These are phyloP conservation scores for Phaeosphaeria sp. DNA, from an alignment of 2,329 filamentous ascomycete genomes.

Conservation along the genomic window DNA sequence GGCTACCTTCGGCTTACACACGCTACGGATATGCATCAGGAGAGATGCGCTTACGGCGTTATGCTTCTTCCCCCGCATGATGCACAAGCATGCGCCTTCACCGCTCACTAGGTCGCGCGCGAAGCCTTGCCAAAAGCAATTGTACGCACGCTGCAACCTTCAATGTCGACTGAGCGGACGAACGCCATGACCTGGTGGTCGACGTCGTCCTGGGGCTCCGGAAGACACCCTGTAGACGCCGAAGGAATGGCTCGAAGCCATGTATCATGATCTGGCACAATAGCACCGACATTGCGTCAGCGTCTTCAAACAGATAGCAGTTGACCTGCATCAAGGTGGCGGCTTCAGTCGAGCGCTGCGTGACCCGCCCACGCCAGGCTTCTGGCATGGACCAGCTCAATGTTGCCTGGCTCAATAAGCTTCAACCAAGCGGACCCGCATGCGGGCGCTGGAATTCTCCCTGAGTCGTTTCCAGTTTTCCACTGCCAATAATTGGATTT, in stretches of 20 bases:
- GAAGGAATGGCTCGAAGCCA: background rate
- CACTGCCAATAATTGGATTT: conserved; percentile 17
- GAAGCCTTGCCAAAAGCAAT: conserved; percentile 20
- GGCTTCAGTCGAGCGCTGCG: conserved; percentile 12
- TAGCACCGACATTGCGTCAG: conserved; percentile 29
- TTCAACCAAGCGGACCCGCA: conserved; percentile 21
- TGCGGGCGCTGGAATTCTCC: conserved; percentile 21
- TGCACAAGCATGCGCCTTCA: conserved; percentile 28
- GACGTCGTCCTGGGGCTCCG: conserved; percentile 4
- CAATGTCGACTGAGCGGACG: conserved; percentile 12
- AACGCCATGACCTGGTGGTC: conserved; percentile 19
- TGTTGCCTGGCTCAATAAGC: conserved; percentile 20
- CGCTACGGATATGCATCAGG: conserved; percentile 8
- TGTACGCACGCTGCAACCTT: conserved; percentile 15
- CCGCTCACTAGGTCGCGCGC: conserved; percentile 26
- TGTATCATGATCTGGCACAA: conserved; percentile 25
- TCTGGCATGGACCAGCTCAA: conserved; percentile 22
- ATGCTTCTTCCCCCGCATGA: conserved; percentile 25
- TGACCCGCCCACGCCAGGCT: conserved; percentile 24
- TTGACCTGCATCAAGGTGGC: conserved; percentile 33
- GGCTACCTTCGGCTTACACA: conserved; percentile 43
- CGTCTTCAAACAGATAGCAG: conserved; percentile 26
- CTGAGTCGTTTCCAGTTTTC: conserved; percentile 24
- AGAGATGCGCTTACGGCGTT: conserved; percentile 19
- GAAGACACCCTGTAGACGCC: conserved; percentile 19